Evolutionary conservation across 192 early-diverging fungal genomes (phyloP), one percentile per base, ranked within the genome.

Genomic region (Coemansia sp.): DNA sequence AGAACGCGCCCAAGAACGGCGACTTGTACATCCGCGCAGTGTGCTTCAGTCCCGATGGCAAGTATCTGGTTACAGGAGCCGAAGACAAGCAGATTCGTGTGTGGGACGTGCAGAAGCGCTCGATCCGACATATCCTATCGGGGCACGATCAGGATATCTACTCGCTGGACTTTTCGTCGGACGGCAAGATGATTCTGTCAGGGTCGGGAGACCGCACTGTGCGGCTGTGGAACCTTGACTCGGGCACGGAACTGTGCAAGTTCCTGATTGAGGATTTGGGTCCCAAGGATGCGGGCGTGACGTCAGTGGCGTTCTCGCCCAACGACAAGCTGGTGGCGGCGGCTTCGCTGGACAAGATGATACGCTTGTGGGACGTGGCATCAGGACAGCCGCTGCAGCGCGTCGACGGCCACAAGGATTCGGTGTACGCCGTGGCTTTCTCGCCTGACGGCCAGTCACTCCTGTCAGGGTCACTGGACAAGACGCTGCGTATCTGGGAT

Each of bases 111-210:
- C 61, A 66, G 49, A 84, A 76, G 54, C 82, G 81, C 64, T 71
- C 79, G 16, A 89, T 92, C 52, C 82, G 81, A 49, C 85, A 86
- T 69, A 83, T 84, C 8, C 84, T 96, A 47, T 69, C 78, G 18
- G 97, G 97, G 19, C 97, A 98, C 67, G 91, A 93, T 54, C 92
- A 94, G 80, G 97, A 98, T 69, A 97, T 98, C 60, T 98, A 98
- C 76, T 91, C 89, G 25, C 83, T 98, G 65, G 97, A 97, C 64
- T 98, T 95, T 83, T 89, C 88, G 61, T 81, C 88, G 16, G 94
- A 96, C 71, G 94, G 95, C n/a, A 74, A 85, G 56, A 88, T 86
- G 24, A 88, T 98, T 62, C 93, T 95, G 28, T 93, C 90, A 19
- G 97, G 95, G 23, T 91, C 90, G 2, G 91, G 91, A 49, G 91